Conservation (phyloP, 495 filamentous ascomycete genomes). For the Cladorrhinum samala region DNA sequence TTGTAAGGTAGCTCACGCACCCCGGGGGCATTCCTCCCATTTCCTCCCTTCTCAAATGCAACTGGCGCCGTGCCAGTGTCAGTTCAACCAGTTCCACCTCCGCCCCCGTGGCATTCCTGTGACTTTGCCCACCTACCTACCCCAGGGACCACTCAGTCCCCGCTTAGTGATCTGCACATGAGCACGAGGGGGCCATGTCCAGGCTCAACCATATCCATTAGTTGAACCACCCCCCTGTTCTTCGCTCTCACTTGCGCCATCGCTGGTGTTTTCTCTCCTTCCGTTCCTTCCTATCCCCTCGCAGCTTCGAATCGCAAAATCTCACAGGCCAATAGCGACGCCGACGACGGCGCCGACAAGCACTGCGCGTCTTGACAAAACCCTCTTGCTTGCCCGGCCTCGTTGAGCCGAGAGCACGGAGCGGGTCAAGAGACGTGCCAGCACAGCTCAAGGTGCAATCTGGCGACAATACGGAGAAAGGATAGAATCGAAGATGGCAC, state of each 20-base stretch:
- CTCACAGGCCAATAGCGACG: neutral
- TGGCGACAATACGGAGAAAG: neutral
- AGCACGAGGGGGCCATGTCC: conserved; percentile 22
- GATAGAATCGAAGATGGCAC: conserved; percentile 8
- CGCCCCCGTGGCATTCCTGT: conserved; percentile 14
- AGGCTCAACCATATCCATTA: conserved; percentile 17
- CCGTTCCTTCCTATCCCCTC: neutral
- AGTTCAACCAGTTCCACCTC: too few relatives aligned
- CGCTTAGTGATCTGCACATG: conserved; percentile 21
- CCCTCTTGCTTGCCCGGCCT: conserved; percentile 15
- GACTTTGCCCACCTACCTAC: neutral
- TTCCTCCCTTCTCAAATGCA: too few relatives aligned
- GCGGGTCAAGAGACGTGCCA: conserved; percentile 2
- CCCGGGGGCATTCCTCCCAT: too few relatives aligned
- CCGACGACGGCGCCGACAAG: conserved; percentile 3
- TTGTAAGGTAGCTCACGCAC: too few relatives aligned
- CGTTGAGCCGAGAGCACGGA: conserved; percentile 21
- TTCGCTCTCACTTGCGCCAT: conserved; percentile 12
- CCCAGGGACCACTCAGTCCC: too few relatives aligned
- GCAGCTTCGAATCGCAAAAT: neutral
- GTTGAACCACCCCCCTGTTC: conserved; percentile 10
- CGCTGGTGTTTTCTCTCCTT: neutral
- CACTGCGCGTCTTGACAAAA: conserved; percentile 7
- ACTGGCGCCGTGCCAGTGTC: too few relatives aligned
- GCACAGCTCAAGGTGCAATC: neutral